A percentile compares a stretch with the other conserved stretches of the same genome.
phyloP scores from a whole-genome alignment of 1,284 basidiomycete species.

The Stereum hirsutum region DNA sequence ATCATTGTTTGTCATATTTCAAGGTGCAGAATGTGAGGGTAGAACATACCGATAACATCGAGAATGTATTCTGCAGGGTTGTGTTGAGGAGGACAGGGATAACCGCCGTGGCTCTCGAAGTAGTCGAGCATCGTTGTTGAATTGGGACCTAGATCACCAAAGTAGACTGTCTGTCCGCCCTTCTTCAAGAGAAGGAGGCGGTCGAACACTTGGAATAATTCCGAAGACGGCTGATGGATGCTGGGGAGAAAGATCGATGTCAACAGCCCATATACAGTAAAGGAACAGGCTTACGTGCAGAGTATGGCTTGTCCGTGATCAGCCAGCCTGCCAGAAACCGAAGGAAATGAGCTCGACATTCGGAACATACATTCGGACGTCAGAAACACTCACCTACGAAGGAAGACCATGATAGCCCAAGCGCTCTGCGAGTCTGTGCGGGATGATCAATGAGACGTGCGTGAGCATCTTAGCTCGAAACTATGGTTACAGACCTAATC shows the following conservation, averaged over 20 bases:
- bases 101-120: slow-evolving; percentile 56
- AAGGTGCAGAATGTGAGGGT: too few species aligned
- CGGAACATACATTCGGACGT: too few species aligned
- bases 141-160: slow-evolving; percentile 63
- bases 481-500: too few species aligned
- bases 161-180: slow-evolving; percentile 74
- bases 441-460: too few species aligned
- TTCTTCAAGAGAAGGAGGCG: slow-evolving; percentile 45
- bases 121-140: slow-evolving; percentile 52
- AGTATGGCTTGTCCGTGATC: slow-evolving; percentile 73
- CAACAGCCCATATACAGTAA: neutral
- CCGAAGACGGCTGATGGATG: slow-evolving; percentile 63
- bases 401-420: slow-evolving; percentile 77
- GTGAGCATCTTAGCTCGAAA: too few species aligned
- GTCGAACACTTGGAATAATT: slow-evolving; percentile 68
- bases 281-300: slow-evolving; percentile 36
- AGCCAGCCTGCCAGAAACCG: too few species aligned
- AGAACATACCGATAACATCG: slow-evolving; percentile 61
- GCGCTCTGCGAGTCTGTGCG: slow-evolving; percentile 89
- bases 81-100: slow-evolving; percentile 26
- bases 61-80: slow-evolving; percentile 61
- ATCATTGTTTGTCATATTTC: too few species aligned
- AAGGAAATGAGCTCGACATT: too few species aligned
- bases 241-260: slow-evolving; percentile 9
- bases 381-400: too few species aligned